phyloP scores from a whole-genome alignment of 2,329 filamentous ascomycete genomes.

The Nothomitra cinnamomea region DNA sequence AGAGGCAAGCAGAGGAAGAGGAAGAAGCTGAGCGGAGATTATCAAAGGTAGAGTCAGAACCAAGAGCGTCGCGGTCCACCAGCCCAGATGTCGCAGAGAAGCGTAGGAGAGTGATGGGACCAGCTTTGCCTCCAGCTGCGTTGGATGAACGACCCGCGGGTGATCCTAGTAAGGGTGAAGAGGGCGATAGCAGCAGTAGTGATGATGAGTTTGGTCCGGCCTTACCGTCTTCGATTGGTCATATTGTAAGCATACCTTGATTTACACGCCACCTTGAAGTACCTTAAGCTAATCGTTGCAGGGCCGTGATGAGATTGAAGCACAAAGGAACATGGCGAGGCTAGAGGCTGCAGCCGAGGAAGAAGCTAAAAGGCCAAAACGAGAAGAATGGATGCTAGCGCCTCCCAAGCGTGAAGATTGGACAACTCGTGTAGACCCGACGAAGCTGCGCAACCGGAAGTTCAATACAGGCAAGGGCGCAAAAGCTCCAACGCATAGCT shows the following conservation, averaged over 20 bases:
- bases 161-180: slow-evolving; percentile 17
- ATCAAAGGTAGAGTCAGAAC: background rate
- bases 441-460: slow-evolving; percentile 63
- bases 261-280: background rate
- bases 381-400: slow-evolving; percentile 75
- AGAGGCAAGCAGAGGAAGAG: slow-evolving; percentile 26
- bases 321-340: background rate
- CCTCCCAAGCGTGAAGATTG: slow-evolving; percentile 40
- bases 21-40: background rate
- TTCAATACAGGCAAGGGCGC: slow-evolving; percentile 58
- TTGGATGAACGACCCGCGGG: slow-evolving; percentile 27
- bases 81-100: slow-evolving; percentile 13
- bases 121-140: slow-evolving; percentile 29
- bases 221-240: slow-evolving; percentile 16
- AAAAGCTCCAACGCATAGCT: slow-evolving; percentile 23
- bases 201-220: slow-evolving; percentile 26
- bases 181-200: slow-evolving; percentile 19
- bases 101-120: slow-evolving; percentile 22
- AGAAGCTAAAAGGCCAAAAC: slow-evolving; percentile 31
- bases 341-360: background rate
- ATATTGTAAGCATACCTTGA: background rate
- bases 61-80: background rate
- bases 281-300: background rate
- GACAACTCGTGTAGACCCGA: slow-evolving; percentile 57
- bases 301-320: background rate